Evolutionary conservation across 2,329 filamentous ascomycete genomes (phyloP), one percentile per base, ranked within the genome.

Genomic region (Trichophaea hybrida): DNA sequence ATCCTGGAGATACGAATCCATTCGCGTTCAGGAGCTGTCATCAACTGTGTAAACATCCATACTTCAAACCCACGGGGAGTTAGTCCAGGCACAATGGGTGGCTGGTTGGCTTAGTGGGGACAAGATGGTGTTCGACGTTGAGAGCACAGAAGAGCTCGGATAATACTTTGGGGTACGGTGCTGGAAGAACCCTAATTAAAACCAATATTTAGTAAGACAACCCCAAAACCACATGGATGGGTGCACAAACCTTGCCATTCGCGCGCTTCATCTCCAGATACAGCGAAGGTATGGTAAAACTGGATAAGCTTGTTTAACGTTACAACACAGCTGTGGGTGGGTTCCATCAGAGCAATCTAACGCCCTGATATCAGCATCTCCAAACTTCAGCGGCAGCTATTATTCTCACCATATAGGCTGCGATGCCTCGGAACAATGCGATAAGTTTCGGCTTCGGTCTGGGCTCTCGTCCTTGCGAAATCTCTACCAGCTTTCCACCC

Each of bases 11-110:
- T 51, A 6, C 67, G 64, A 35, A 53, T 56, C 12, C 64, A 57
- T 44, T 69, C 67, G 12, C 65, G 66, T 34, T 57, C 58, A 1
- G 67, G 67, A 40, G 63, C 54, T 6, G 67, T 63, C 48, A 68
- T 62, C n/a, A 69, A 62, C 46, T 67, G 67, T 17, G 67, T 67
- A 17, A 67, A 64, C 66, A 69, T 68, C 66, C 66, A 69, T 44
- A 62, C 65, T 52, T 67, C 66, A 49, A 69, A 68, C 2, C 67
- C 67, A 49, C 59, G 61, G 1, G 66, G 66, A 8, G 67, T 69
- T 8, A 69, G 58, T 31, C 64, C 63, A 1, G 67, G 66, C 12
- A 68, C 64, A 12, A 64, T 67, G 3, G 67, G 67, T 43, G 64
- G 62, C 51, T 64, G 58, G 34, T 58, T 60, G 60, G 59, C n/a